Base-by-base conservation (phyloP, 2,329 filamentous ascomycete genomes). In the Leptoxyphium fumago region DNA sequence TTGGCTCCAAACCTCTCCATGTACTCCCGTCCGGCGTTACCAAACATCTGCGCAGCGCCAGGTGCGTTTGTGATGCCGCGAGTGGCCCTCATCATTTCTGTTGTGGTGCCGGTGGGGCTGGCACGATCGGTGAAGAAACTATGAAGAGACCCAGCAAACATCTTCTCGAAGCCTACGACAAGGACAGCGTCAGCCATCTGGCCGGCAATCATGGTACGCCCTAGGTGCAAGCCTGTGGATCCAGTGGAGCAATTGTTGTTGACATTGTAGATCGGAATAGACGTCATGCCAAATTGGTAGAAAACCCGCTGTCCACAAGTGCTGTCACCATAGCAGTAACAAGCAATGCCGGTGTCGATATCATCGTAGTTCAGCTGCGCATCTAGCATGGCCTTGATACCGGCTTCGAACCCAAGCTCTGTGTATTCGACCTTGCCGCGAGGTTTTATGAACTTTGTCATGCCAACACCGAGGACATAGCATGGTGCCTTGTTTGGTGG, bases 381-480 rank as follows among this genome's bases (percentile, higher is more conserved):
- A 62, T 78, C 75, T 14, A 80, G 66, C 72, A 93, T 78, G 41
- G 86, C 86, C 65, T 94, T 94, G 61, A 91, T 72, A 53, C 86
- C 86, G 10, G 87, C 87, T 65, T 95, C 88, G 64, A 88, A 95
- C 45, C 88, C 88, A 18, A 95, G 78, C 61, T 94, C 88, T 7
- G 86, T 86, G 68, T 95, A 95, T 69, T 94, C 87, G 52, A 94
- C 84, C 63, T 89, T 89, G 61, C 86, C 85, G 45, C 88, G 78
- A 38, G 88, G 88, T 72, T 95, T 95, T 76, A 95, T 89, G 75
- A 96, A 96, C 68, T 94, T 94, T 68, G 89, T 96, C 85, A 96
- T 91, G 69, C 89, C 89, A 55, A 96, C 91, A 70, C 89, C 89
- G 48, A 96, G 78, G 61, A 96, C 84, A 72, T 96, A 96, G 72